These are phyloP conservation scores for Rhodotorula sp. DNA, from an alignment of 1,284 basidiomycete species.

Conservation along the genomic window DNA sequence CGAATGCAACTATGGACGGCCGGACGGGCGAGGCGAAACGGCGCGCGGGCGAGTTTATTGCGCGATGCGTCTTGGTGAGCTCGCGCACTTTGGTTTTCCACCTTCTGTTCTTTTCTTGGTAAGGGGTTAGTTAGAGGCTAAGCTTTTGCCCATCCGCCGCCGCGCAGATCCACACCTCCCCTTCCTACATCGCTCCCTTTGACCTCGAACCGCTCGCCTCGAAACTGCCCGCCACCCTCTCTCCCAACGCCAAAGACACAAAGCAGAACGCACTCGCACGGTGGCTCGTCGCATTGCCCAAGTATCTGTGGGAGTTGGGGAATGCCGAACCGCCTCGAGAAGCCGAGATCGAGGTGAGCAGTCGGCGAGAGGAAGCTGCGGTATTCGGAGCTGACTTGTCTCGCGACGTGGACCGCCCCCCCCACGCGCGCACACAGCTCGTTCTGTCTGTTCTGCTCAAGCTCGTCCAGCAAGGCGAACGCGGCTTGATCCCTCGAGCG, in stretches of 20 bases:
- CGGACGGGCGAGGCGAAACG: conserved; percentile 20
- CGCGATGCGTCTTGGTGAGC: conserved; percentile 61
- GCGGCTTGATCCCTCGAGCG: conserved; percentile 10
- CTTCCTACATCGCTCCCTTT: conserved; percentile 59
- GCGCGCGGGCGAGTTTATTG: conserved; percentile 27
- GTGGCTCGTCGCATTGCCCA: conserved; percentile 69
- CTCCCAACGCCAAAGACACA: background rate
- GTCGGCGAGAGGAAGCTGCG: background rate
- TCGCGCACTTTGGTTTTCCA: too few species aligned
- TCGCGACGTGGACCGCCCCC: too few species aligned
- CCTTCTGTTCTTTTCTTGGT: too few species aligned
- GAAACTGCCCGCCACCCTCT: conserved; percentile 29
- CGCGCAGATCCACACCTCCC: conserved; percentile 62
- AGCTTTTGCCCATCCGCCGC: too few species aligned
- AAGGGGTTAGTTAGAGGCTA: too few species aligned
- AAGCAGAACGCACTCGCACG: conserved; percentile 44
- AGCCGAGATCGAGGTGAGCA: conserved; percentile 59
- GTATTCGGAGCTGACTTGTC: background rate
- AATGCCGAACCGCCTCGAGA: conserved; percentile 54
- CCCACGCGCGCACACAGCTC: conserved; percentile 13
- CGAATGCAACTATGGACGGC: background rate
- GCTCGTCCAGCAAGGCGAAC: conserved; percentile 27
- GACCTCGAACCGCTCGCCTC: conserved; percentile 43
- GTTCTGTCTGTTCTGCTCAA: conserved; percentile 30
- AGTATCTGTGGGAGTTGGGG: conserved; percentile 76